A percentile compares a stretch with the other conserved stretches of the same genome.
phyloP scores from a whole-genome alignment of 345 rosid genomes.

The Populus alba region DNA sequence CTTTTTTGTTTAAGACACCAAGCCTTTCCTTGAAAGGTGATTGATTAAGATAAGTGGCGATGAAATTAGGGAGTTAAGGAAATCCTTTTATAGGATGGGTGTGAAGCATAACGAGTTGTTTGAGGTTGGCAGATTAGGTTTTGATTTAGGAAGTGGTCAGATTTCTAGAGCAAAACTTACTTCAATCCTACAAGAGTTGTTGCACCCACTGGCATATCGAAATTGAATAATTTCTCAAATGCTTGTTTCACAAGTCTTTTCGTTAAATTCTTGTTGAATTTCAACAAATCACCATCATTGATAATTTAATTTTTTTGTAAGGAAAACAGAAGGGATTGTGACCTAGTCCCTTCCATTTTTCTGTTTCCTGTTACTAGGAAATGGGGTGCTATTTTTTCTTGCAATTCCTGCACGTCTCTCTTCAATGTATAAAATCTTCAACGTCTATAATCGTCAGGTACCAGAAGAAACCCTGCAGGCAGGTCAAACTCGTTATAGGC shows the following conservation, averaged over 20 bases:
- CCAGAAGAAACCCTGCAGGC: constrained; percentile 6
- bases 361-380: not conserved
- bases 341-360: not conserved
- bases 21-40: not conserved
- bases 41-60: not conserved
- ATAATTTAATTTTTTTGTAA: not conserved
- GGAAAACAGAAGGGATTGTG: not conserved
- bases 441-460: not conserved
- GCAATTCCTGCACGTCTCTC: too few species aligned
- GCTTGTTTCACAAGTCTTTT: constrained; percentile 46
- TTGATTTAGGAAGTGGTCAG: constrained; percentile 31
- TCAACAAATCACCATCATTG: constrained; percentile 14
- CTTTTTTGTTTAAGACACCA: not conserved
- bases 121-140: constrained; percentile 69
- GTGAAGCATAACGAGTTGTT: constrained; percentile 20
- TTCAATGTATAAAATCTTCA: too few species aligned
- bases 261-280: not conserved
- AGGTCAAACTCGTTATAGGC: constrained; percentile 17
- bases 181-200: constrained; percentile 47
- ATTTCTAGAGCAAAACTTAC: constrained; percentile 18
- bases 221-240: constrained; percentile 12
- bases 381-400: not conserved
- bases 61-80: not conserved
- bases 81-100: constrained; percentile 33
- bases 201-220: constrained; percentile 55